Conservation (phyloP, 2,329 filamentous ascomycete species). For the Claviceps sp. region DNA sequence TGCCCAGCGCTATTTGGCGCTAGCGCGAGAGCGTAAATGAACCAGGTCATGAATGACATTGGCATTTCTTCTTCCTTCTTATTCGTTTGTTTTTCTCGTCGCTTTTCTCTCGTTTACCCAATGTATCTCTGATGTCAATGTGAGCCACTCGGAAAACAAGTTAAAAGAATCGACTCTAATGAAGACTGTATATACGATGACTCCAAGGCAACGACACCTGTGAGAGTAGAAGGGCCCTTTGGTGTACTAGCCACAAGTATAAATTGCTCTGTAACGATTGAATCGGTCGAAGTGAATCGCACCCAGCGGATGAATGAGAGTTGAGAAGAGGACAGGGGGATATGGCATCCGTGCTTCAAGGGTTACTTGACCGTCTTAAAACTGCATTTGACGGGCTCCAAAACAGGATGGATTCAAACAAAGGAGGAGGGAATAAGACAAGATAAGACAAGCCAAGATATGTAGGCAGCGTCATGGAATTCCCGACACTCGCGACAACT, state of each 20-base stretch:
- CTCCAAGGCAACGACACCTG: background rate
- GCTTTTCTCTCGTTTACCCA: background rate
- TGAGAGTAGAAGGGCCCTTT: background rate
- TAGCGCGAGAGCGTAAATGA: slow-evolving; percentile 1
- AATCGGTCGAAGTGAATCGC: background rate
- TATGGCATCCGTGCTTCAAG: background rate
- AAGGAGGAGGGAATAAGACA: background rate
- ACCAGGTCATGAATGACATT: background rate
- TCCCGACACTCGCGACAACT: background rate
- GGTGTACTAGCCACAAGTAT: background rate
- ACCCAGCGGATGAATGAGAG: background rate
- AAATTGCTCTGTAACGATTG: background rate
- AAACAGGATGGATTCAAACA: background rate
- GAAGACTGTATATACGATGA: background rate
- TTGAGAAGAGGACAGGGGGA: background rate
- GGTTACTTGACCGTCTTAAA: background rate
- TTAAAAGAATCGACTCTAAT: background rate
- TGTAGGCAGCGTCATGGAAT: background rate
- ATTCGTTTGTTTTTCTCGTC: background rate
- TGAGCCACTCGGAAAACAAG: background rate
- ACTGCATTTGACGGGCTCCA: background rate
- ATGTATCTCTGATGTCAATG: background rate
- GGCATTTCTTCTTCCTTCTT: background rate
- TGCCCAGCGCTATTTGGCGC: background rate
- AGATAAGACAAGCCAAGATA: background rate